Percentiles rank a stretch among this genome's conserved stretches.
Conservation (phyloP, 306 rosid species). For the Senna siamea region DNA sequence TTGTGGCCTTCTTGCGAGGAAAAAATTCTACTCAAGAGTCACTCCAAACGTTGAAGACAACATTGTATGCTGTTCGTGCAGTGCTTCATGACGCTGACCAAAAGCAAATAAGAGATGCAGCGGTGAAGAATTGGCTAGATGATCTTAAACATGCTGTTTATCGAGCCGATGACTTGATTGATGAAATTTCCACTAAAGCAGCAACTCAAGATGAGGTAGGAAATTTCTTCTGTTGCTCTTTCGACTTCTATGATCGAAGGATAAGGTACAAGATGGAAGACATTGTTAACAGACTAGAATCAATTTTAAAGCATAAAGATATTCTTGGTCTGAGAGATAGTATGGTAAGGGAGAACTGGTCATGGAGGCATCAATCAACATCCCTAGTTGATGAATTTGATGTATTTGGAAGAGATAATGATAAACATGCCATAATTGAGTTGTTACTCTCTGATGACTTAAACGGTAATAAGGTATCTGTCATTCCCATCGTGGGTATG, state of each 20-base stretch:
- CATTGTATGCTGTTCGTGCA: background rate
- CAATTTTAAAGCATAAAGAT: background rate
- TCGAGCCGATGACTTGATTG: constrained; percentile 31
- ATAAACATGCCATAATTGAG: background rate
- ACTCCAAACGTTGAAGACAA: constrained; percentile 24
- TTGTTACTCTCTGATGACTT: background rate
- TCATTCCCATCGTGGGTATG: constrained; percentile 35
- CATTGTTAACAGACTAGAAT: background rate
- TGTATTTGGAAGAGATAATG: constrained; percentile 28
- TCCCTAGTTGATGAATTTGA: background rate
- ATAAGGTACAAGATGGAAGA: background rate
- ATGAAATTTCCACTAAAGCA: constrained; percentile 35
- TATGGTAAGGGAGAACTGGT: background rate
- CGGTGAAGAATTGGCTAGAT: constrained; percentile 41
- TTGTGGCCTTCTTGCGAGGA: background rate
- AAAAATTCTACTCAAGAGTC: background rate
- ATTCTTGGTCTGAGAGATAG: constrained; percentile 9
- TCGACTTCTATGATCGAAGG: background rate
- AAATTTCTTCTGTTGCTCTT: constrained; percentile 3
- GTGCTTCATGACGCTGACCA: constrained; percentile 45
- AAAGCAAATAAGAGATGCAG: constrained; percentile 29
- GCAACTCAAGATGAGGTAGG: constrained; percentile 1
- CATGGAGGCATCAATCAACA: constrained; percentile 20
- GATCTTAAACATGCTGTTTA: constrained; percentile 38
- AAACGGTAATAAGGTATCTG: background rate